Conservation (phyloP, 441 rosid species). For the Hura crepitans region DNA sequence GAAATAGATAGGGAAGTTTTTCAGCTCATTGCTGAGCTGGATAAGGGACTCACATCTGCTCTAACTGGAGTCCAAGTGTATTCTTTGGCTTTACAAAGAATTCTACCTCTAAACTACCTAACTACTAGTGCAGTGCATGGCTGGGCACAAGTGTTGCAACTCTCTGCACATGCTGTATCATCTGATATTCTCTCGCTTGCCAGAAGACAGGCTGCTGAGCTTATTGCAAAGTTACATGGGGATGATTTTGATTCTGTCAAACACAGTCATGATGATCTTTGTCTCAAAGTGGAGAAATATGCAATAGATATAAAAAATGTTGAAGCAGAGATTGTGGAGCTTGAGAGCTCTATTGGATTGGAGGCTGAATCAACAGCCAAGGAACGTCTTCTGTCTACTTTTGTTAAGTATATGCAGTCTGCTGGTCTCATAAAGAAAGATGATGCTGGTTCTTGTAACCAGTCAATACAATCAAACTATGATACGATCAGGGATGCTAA, state of each 20-base stretch:
- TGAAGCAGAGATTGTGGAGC: slow-evolving; percentile 66
- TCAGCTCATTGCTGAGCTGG: slow-evolving; percentile 66
- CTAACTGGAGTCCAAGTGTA: slow-evolving; percentile 64
- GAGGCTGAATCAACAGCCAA: slow-evolving; percentile 76
- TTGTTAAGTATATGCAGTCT: slow-evolving; percentile 71
- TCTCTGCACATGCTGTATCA: slow-evolving; percentile 71
- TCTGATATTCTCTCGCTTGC: slow-evolving; percentile 69
- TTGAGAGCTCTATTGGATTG: slow-evolving; percentile 58
- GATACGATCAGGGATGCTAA: slow-evolving; percentile 40
- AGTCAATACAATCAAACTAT: slow-evolving; percentile 36
- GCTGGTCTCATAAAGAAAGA: slow-evolving; percentile 53
- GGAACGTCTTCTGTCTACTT: slow-evolving; percentile 74
- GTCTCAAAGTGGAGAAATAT: slow-evolving; percentile 60
- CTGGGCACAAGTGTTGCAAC: slow-evolving; percentile 85
- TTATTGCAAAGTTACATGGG: slow-evolving; percentile 49
- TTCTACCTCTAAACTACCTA: slow-evolving; percentile 84
- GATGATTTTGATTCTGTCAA: slow-evolving; percentile 57
- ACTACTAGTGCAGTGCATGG: slow-evolving; percentile 77
- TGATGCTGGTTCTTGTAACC: slow-evolving; percentile 37
- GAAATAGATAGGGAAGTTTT: slow-evolving; percentile 88
- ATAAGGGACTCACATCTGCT: slow-evolving; percentile 71
- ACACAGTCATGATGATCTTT: slow-evolving; percentile 56
- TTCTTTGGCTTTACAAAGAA: slow-evolving; percentile 79
- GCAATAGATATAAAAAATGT: slow-evolving; percentile 62
- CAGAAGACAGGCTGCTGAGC: slow-evolving; percentile 82